phyloP scores from a whole-genome alignment of 805 yeast species.

The Kodamaea hsintzibuensis region DNA sequence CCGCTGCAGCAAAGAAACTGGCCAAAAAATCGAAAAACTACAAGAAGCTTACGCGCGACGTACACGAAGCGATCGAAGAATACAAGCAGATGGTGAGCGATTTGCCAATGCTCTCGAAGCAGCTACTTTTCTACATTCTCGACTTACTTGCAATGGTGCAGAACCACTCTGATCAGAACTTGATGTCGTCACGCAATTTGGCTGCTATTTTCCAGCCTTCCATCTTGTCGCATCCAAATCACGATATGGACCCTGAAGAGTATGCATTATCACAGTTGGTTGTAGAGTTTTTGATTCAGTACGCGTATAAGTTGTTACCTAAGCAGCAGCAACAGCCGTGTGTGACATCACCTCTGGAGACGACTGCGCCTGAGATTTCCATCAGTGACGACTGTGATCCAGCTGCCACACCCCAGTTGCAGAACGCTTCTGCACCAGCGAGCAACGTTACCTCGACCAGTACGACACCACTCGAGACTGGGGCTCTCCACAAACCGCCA shows the following conservation, averaged over 20 bases:
- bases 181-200: constrained; percentile 90
- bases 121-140: constrained; percentile 78
- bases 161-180: constrained; percentile 69
- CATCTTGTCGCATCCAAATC: constrained; percentile 87
- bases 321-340: constrained; percentile 21
- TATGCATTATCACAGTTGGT: constrained; percentile 84
- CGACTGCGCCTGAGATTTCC: neutral
- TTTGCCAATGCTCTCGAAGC: constrained; percentile 78
- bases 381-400: neutral
- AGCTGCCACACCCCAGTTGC: neutral
- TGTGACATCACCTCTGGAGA: constrained; percentile 1
- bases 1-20: constrained; percentile 14
- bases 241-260: constrained; percentile 90
- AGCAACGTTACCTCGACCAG: constrained; percentile 17
- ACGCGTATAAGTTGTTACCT: constrained; percentile 79
- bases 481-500: constrained; percentile 14
- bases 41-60: constrained; percentile 61
- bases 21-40: constrained; percentile 48
- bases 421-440: neutral
- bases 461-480: constrained; percentile 17
- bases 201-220: constrained; percentile 98
- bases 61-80: constrained; percentile 65
- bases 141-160: constrained; percentile 87
- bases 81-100: constrained; percentile 67
- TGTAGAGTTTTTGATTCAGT: constrained; percentile 84